phyloP scores from a whole-genome alignment of 805 yeast species.

The Saccharomycopsis fodiens region DNA sequence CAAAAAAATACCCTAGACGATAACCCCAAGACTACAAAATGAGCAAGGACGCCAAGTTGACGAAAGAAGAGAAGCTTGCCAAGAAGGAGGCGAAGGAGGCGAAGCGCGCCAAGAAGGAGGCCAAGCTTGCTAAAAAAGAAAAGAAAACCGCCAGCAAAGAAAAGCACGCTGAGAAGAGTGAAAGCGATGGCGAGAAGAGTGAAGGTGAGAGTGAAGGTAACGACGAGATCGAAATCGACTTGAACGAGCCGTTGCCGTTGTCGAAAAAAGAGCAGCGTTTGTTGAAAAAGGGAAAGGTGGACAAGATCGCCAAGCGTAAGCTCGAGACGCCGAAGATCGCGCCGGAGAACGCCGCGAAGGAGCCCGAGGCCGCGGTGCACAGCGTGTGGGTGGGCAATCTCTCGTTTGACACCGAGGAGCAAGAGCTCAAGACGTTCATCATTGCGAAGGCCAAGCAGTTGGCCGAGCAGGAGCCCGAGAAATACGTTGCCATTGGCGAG shows the following conservation, averaged over 20 bases:
- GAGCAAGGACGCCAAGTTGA: neutral
- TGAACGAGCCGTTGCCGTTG: constrained; percentile 66
- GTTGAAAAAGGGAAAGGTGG: constrained; percentile 67
- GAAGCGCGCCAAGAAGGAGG: neutral
- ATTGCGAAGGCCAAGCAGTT: constrained; percentile 45
- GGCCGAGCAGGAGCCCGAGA: constrained; percentile 25
- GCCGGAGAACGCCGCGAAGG: constrained; percentile 25
- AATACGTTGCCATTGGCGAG: constrained; percentile 37
- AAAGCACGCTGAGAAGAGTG: constrained; percentile 22
- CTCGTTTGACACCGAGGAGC: constrained; percentile 73
- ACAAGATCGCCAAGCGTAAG: constrained; percentile 36
- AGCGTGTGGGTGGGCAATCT: constrained; percentile 96
- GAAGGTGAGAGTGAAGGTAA: constrained; percentile 31
- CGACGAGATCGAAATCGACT: constrained; percentile 62
- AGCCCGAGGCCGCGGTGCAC: constrained; percentile 40
- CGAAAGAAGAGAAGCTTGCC: neutral
- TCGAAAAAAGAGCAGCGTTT: constrained; percentile 88
- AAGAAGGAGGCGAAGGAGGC: constrained; percentile 2
- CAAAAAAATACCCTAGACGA: too few relatives aligned
- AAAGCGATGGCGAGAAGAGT: constrained; percentile 26
- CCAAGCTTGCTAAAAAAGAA: constrained; percentile 5
- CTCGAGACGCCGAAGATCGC: constrained; percentile 23
- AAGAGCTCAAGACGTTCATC: constrained; percentile 61
- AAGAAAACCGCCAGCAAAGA: constrained; percentile 19
- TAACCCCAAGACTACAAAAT: too few relatives aligned